Evolutionary conservation across 1,139 yeast genomes (phyloP).

Genomic region (Saccharomycopsis hybrid): DNA sequence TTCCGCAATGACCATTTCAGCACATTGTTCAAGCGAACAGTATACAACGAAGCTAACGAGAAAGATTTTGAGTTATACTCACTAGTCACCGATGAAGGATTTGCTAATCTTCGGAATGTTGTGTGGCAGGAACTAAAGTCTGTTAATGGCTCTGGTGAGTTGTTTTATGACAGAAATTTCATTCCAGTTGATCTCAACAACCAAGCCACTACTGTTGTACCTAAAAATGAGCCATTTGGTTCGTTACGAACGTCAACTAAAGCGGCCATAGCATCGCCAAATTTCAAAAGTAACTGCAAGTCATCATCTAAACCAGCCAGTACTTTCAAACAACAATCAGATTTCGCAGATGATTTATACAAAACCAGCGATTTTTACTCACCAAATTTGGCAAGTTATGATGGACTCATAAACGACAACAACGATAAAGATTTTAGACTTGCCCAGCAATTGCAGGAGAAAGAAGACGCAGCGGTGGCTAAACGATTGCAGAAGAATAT

Average conservation of each 20-base stretch:
- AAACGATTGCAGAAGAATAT: conserved; percentile 38
- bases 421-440: conserved; percentile 35
- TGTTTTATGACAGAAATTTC: conserved; percentile 59
- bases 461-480: conserved; percentile 56
- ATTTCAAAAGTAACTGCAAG: background rate
- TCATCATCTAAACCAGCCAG: conserved; percentile 12
- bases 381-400: conserved; percentile 23
- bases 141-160: conserved; percentile 58
- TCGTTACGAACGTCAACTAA: too few relatives aligned
- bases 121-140: conserved; percentile 76
- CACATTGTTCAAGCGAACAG: conserved; percentile 51
- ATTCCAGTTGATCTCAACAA: conserved; percentile 34
- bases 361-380: conserved; percentile 13
- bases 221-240: too few relatives aligned
- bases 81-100: conserved; percentile 70
- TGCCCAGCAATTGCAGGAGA: conserved; percentile 50
- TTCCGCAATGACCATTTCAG: conserved; percentile 84
- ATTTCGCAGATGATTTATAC: conserved; percentile 17
- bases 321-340: conserved; percentile 14
- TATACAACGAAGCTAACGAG: conserved; percentile 13
- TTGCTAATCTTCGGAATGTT: conserved; percentile 39
- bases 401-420: too few relatives aligned
- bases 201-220: background rate
- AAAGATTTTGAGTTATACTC: conserved; percentile 42
- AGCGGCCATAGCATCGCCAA: too few relatives aligned